Evolutionary conservation across 176 grass and related monocot genomes (phyloP).

Genomic region (Themeda triandra): DNA sequence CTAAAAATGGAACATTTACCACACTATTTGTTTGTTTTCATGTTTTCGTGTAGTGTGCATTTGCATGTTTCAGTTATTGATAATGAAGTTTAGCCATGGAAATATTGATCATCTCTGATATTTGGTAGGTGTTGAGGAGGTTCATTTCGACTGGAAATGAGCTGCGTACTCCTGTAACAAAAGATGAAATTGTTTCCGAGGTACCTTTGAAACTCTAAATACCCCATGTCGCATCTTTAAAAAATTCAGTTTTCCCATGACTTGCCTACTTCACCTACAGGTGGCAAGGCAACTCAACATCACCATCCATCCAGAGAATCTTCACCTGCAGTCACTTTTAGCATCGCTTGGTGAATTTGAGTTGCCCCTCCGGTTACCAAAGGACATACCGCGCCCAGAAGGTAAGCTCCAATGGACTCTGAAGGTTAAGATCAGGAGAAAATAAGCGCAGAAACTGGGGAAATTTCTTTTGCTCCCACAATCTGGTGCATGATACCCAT

Average conservation of each 20-base stretch:
- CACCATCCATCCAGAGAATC: conserved; percentile 77
- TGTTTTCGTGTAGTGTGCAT: neutral
- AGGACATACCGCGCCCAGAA: no score
- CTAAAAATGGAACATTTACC: neutral
- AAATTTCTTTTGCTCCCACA: no score
- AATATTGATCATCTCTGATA: neutral
- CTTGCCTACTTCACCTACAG: conserved; percentile 40
- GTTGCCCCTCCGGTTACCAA: conserved; percentile 2
- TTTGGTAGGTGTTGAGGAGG: conserved; percentile 67
- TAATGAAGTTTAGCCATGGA: neutral
- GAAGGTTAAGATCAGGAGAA: no score
- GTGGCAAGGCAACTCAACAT: conserved; percentile 77
- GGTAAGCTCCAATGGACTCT: no score
- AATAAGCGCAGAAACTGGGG: no score
- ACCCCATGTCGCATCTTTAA: neutral
- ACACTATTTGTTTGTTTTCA: neutral
- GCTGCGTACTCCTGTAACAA: conserved; percentile 57
- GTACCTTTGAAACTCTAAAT: conserved; percentile 37
- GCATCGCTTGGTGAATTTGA: conserved; percentile 73
- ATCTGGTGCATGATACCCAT: no score
- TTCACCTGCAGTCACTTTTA: conserved; percentile 61
- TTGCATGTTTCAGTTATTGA: neutral
- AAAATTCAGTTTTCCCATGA: neutral
- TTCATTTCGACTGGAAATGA: conserved; percentile 69
- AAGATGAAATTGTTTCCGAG: conserved; percentile 87